These are phyloP conservation scores for Talaromyces verruculosus DNA, from an alignment of 2,329 filamentous ascomycete species.

Conservation along the genomic window DNA sequence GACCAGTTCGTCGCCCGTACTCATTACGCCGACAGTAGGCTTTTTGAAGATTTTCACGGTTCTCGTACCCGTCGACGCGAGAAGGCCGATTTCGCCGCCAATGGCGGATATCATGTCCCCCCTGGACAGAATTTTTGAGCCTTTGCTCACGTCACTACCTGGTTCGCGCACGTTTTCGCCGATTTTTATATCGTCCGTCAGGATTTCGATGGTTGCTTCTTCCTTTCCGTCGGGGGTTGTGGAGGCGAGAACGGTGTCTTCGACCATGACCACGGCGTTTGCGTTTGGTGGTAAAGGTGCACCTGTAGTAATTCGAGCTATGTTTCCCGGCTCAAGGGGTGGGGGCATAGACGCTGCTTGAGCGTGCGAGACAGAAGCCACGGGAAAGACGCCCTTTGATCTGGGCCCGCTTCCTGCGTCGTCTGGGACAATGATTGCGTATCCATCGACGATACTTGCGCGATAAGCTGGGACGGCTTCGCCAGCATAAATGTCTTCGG, in stretches of 20 bases:
- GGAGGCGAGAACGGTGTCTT: conserved; percentile 77
- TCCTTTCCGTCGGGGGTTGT: conserved; percentile 78
- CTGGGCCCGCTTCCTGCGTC: conserved; percentile 55
- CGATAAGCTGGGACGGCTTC: conserved; percentile 91
- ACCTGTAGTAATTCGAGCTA: conserved; percentile 91
- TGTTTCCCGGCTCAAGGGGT: conserved; percentile 67
- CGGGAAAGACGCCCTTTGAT: conserved; percentile 78
- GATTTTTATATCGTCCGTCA: conserved; percentile 70
- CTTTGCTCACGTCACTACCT: conserved; percentile 78
- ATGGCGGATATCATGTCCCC: conserved; percentile 82
- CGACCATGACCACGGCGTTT: conserved; percentile 93
- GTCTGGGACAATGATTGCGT: conserved; percentile 68
- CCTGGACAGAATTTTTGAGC: conserved; percentile 67
- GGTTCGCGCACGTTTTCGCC: conserved; percentile 90
- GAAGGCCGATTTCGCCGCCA: conserved; percentile 85
- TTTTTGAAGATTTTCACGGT: conserved; percentile 71
- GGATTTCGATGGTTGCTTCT: conserved; percentile 83
- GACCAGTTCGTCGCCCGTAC: conserved; percentile 93
- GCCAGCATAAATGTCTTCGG: conserved; percentile 73
- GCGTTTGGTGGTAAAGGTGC: conserved; percentile 86
- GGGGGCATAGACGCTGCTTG: conserved; percentile 65
- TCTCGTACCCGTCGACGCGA: conserved; percentile 77
- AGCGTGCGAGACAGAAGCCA: conserved; percentile 83
- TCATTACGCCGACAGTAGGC: conserved; percentile 81
- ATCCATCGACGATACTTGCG: conserved; percentile 95